phyloP scores from a whole-genome alignment of 768 basidiomycete genomes.

The Pulveroboletus sp. region DNA sequence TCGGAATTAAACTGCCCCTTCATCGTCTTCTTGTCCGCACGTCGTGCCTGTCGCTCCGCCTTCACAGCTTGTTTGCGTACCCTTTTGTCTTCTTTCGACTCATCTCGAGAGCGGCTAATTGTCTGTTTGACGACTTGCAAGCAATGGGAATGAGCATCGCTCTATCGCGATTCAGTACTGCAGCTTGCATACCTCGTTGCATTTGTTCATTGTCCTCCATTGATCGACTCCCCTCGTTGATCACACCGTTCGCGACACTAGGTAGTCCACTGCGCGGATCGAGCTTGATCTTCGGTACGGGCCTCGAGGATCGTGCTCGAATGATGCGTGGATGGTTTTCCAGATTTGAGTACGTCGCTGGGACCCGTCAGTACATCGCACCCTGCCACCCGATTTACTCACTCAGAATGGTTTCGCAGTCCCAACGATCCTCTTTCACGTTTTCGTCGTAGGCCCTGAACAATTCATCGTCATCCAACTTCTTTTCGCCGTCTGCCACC shows the following conservation, averaged over 20 bases:
- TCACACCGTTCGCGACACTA: conserved; percentile 34
- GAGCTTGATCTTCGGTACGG: conserved; percentile 59
- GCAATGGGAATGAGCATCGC: conserved; percentile 1
- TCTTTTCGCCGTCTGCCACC: conserved; percentile 44
- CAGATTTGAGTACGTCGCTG: conserved; percentile 94
- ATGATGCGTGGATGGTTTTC: conserved; percentile 96
- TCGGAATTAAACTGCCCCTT: conserved; percentile 63
- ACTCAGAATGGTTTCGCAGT: conserved; percentile 95
- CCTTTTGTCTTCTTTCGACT: conserved; percentile 71
- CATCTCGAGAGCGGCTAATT: conserved; percentile 65
- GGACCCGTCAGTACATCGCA: conserved; percentile 7
- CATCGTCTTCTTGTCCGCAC: conserved; percentile 61
- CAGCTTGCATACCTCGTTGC: conserved; percentile 21
- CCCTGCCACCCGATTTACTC: conserved; percentile 28
- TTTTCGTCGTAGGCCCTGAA: conserved; percentile 34
- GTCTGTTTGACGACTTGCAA: conserved; percentile 37
- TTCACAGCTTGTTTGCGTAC: conserved; percentile 68
- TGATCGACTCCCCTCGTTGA: conserved; percentile 3
- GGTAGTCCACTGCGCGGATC: conserved; percentile 80
- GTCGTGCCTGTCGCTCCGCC: conserved; percentile 56
- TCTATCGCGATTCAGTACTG: not conserved
- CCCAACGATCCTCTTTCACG: conserved; percentile 80
- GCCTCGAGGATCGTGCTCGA: conserved; percentile 51
- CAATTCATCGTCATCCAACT: conserved; percentile 41
- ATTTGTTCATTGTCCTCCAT: conserved; percentile 21